phyloP scores from a whole-genome alignment of 1,284 basidiomycete species.

The Amylostereum chailletii region DNA sequence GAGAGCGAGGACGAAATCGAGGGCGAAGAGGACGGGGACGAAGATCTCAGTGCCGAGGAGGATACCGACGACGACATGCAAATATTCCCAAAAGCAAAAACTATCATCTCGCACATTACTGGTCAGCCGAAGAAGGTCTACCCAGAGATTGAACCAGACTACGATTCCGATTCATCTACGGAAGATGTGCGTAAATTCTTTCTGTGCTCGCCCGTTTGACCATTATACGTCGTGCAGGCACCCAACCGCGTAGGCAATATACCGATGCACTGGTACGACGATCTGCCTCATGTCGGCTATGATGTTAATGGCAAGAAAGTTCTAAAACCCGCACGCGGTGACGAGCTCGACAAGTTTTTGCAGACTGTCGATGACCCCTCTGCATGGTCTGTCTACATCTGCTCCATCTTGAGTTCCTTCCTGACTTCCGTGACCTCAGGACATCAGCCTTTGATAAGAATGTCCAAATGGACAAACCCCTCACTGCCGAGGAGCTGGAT shows the following conservation, averaged over 20 bases:
- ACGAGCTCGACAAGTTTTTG: conserved; percentile 97
- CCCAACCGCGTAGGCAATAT: conserved; percentile 94
- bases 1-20: conserved; percentile 25
- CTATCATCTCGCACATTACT: conserved; percentile 73
- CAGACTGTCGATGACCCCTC: conserved; percentile 89
- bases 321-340: conserved; percentile 88
- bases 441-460: conserved; percentile 91
- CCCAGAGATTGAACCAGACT: conserved; percentile 91
- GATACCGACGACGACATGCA: conserved; percentile 30
- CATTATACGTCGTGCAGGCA: conserved; percentile 37
- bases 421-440: conserved; percentile 33
- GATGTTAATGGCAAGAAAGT: conserved; percentile 93
- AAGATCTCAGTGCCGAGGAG: conserved; percentile 14
- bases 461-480: conserved; percentile 77
- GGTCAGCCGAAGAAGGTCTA: conserved; percentile 87
- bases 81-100: conserved; percentile 60
- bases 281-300: conserved; percentile 98
- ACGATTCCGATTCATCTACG: conserved; percentile 94
- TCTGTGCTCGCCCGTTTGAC: conserved; percentile 4
- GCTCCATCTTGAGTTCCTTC: neutral
- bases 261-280: conserved; percentile 99
- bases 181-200: conserved; percentile 70
- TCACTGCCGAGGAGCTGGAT: conserved; percentile 90
- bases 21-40: conserved; percentile 24
- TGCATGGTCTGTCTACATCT: conserved; percentile 57